Base-by-base conservation (phyloP, 2,329 filamentous ascomycete species). In the Rhexocercosporidium sp. region DNA sequence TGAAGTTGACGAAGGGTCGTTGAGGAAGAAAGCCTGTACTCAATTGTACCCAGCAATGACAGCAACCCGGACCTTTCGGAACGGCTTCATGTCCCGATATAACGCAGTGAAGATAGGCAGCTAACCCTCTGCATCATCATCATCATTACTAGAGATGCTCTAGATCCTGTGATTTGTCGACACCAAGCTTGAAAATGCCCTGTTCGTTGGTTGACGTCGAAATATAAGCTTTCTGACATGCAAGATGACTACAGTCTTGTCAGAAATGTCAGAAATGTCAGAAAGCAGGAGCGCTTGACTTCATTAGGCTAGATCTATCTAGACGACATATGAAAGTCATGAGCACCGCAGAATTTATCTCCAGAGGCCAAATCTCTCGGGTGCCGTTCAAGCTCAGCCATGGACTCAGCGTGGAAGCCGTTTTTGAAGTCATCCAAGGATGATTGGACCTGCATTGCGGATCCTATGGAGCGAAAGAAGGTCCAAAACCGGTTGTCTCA, bases 371-470 rank as follows among this genome's bases (percentile, higher is more conserved):
- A 6, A 54, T n/a, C n/a, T 54, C 29, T 44, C 14, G 27, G 27
- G 16, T 54, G 18, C 29, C 7, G 27, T n/a, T n/a, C 29, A 31
- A 34, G 29, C 5, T 54, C 27, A 29, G 47, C 9, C 31, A 69
- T 71, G 56, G 60, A 71, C 25, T 69, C 67, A 22, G 57, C 39
- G 8, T 73, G 67, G 71, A 69, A 65, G 59, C 64, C 70, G 22
- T 71, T 62, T 59, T 62, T 72, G 41, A 73, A 66, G 29, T 68
- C 65, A 2, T 64, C 69, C 6, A 63, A 69, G 64, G 77, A 79
- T 29, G 77, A 79, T 53, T 79, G 77, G 77, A 76, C 73, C 9
- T 74, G 74, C 18, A 71, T 78, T n/a, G 75, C 72, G 12, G 75
- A 75, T 59, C 73, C 72, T 2, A 66, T 67, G 0, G 73, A 78